phyloP scores from a whole-genome alignment of 2,329 filamentous ascomycete species.

The Beauveria pseudobassiana region DNA sequence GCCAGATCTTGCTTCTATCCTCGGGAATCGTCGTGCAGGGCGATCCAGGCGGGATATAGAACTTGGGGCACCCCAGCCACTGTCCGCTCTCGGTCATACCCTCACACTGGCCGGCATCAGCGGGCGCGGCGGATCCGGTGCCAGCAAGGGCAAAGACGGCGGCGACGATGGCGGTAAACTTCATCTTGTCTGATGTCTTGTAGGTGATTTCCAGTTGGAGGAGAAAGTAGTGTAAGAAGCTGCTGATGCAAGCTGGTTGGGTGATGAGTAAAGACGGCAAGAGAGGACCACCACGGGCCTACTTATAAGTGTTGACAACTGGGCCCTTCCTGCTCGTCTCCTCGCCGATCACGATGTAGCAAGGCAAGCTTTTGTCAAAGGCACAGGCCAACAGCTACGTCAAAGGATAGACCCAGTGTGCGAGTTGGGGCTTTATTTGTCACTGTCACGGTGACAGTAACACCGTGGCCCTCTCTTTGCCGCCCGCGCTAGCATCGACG shows the following conservation, averaged over 20 bases:
- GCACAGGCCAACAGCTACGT: neutral
- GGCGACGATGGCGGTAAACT: neutral
- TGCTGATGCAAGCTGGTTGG: too few relatives aligned
- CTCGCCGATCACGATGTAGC: too few relatives aligned
- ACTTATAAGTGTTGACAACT: too few relatives aligned
- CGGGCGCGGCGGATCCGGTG: neutral
- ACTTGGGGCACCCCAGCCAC: neutral
- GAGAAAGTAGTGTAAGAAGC: too few relatives aligned
- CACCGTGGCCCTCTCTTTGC: neutral
- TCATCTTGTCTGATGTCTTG: neutral
- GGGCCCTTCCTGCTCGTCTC: too few relatives aligned
- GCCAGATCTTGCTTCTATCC: neutral
- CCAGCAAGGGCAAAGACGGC: neutral
- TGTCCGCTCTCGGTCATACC: too few relatives aligned
- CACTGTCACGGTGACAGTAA: too few relatives aligned
- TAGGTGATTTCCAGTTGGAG: too few relatives aligned
- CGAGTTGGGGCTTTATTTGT: neutral
- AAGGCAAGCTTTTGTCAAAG: neutral
- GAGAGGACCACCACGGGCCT: too few relatives aligned
- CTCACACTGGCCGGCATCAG: neutral
- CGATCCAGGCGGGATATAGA: neutral
- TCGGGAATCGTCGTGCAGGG: neutral
- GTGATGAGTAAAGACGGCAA: too few relatives aligned
- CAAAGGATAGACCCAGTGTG: neutral
- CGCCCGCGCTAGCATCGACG: neutral